These are phyloP conservation scores for Mucuna pruriens DNA, from an alignment of 306 rosid species.

Conservation along the genomic window DNA sequence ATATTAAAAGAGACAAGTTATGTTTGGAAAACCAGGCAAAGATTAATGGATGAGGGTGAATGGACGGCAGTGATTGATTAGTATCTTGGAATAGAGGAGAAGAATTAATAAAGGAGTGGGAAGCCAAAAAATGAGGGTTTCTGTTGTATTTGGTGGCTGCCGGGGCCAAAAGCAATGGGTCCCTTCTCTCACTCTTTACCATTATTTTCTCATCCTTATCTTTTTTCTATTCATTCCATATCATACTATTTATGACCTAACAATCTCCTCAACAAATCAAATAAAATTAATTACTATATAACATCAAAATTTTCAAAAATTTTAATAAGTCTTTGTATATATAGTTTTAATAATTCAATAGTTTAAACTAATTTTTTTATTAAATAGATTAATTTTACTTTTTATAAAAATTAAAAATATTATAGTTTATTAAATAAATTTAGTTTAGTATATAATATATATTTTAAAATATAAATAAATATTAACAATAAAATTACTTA, in stretches of 20 bases:
- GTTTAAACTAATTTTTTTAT: no score
- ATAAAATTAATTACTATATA: background rate
- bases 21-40: background rate
- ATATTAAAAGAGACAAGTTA: no score
- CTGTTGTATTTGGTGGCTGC: constrained; percentile 66
- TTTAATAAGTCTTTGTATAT: no score
- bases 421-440: background rate
- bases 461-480: background rate
- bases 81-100: constrained; percentile 35
- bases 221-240: background rate
- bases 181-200: constrained; percentile 38
- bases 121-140: constrained; percentile 49
- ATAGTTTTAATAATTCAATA: no score
- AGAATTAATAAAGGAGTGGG: constrained; percentile 38
- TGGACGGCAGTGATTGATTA: constrained; percentile 20
- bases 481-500: background rate
- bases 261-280: background rate
- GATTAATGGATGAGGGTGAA: background rate
- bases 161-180: constrained; percentile 49
- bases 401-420: background rate
- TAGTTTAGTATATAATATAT: background rate
- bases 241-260: background rate
- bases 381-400: background rate
- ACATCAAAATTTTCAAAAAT: no score
- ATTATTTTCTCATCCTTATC: constrained; percentile 44